Evolutionary conservation across 2,329 filamentous ascomycete genomes (phyloP), one percentile per base, ranked within the genome.

Genomic region (Epichloe festucae): DNA sequence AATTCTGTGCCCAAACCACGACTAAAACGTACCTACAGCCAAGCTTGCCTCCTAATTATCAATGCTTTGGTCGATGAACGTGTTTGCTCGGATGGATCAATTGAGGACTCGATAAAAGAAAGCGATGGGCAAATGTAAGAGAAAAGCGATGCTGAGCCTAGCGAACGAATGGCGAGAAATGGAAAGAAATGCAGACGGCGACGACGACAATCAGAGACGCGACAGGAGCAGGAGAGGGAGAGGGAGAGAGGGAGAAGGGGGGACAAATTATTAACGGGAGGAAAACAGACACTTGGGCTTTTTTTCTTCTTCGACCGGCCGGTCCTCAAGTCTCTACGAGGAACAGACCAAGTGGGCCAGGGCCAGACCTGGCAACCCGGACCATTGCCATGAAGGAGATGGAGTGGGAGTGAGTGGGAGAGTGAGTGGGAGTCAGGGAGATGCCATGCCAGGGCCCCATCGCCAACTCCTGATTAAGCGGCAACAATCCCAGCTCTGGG

Each of bases 101-200:
- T 41, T 8, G 39, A 44, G 34, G 45, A 50, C 17, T 49, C 35
- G 51, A 43, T 44, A 34, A 46, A 46, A 50, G 48, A 50, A 43
- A 50, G 36, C 40, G 43, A 52, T 42, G 31, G 48, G 48, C 46
- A 35, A 27, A 23, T 44, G 23, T 35, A 27, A 54, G 43, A 50
- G n/a, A 42, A 45, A 55, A 55, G 52, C 52, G 60, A 63, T 62
- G 63, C 60, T 55, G 57, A 51, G 56, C 62, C 60, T 58, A 58
- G 61, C 61, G 65, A 69, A 68, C 66, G 67, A 69, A 63, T 54
- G 67, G 63, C 63, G 55, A 58, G 64, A 68, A 69, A 69, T 61
- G 57, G 60, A 69, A 67, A 56, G 52, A 55, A 56, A 58, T 48
- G 56, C 55, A 55, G 58, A 56, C 61, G 48, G 41, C 62, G 56